Base-by-base conservation (phyloP, 140 eudicot genomes). In the Anethum foeniculum region DNA sequence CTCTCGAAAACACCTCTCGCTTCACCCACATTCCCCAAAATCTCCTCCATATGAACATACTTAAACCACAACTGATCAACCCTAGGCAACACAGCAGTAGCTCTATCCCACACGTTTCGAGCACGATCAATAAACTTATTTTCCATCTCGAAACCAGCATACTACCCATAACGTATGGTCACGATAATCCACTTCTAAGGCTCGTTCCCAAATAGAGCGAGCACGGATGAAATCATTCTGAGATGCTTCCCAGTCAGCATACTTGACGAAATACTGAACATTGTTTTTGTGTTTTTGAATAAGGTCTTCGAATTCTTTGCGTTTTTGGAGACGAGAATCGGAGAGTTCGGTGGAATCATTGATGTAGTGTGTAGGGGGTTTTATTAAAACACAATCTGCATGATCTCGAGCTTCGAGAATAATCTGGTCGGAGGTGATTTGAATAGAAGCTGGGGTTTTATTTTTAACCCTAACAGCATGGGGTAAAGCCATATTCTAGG, bases 361-460 rank as follows among this genome's bases (percentile, higher is more conserved):
- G 36, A 94, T 94, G 71, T 89, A 90, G 82, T 90, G 98, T 77
- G 89, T 94, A 0, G 97, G 96, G 0, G 97, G 96, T 0, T 96
- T 88, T 84, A 94, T 94, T 85, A 90, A 93, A 13, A 93, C 87
- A 13, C 4, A 5, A 47, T 94, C 96, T 41, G 90, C 93, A 7
- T 96, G 91, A 27, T 92, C 97, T 4, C 94, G 82, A 0, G 98
- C 98, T 83, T 94, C 98, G 0, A 96, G 92, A 3, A 94, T 89
- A 51, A 94, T 94, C 48, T 94, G 98, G 74, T 94, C 98, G 32
- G 97, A 95, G 27, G 98, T 94, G 81, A 94, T 92, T 84, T 94
- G 98, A 38, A 92, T 83, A 0, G 90, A 89, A 4, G 96, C 96
- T 1, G 98, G 96, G 48, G 96, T 94, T 80, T 94, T 94, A 88